phyloP scores from a whole-genome alignment of 306 rosid species.

The Mimosa pudica region DNA sequence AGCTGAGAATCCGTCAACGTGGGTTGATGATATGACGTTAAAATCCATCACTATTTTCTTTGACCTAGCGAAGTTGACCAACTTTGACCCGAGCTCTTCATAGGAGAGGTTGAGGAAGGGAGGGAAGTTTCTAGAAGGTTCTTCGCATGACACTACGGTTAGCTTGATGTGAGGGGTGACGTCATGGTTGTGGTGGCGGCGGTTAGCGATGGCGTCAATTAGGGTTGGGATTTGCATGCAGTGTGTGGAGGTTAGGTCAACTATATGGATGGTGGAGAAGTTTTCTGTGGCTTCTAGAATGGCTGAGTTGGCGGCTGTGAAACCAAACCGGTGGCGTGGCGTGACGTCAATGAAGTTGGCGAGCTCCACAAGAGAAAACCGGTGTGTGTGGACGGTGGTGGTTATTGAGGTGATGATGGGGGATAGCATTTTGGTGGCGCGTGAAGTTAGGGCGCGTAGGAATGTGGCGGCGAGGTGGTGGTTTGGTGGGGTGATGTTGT shows the following conservation, averaged over 20 bases:
- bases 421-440: slow-evolving; percentile 64
- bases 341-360: slow-evolving; percentile 83
- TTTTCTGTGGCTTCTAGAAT: slow-evolving; percentile 82
- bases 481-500: slow-evolving; percentile 78
- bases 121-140: slow-evolving; percentile 48
- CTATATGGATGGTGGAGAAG: slow-evolving; percentile 67
- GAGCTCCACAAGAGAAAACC: slow-evolving; percentile 71
- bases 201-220: slow-evolving; percentile 74
- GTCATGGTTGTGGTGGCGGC: slow-evolving; percentile 36
- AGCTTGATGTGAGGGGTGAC: slow-evolving; percentile 69
- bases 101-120: slow-evolving; percentile 74
- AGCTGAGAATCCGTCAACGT: slow-evolving; percentile 60
- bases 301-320: slow-evolving; percentile 77
- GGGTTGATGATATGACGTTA: slow-evolving; percentile 57
- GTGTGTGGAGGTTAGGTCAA: slow-evolving; percentile 75
- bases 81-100: slow-evolving; percentile 69
- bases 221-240: slow-evolving; percentile 99
- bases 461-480: slow-evolving; percentile 76
- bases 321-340: slow-evolving; percentile 91
- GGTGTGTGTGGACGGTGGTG: slow-evolving; percentile 47
- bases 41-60: slow-evolving; percentile 68
- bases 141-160: slow-evolving; percentile 44
- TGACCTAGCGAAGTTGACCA: slow-evolving; percentile 77
- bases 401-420: slow-evolving; percentile 23
- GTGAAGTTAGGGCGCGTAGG: slow-evolving; percentile 70